Conservation (phyloP, 129 eudicot genomes). For the Flaveria linearis region DNA sequence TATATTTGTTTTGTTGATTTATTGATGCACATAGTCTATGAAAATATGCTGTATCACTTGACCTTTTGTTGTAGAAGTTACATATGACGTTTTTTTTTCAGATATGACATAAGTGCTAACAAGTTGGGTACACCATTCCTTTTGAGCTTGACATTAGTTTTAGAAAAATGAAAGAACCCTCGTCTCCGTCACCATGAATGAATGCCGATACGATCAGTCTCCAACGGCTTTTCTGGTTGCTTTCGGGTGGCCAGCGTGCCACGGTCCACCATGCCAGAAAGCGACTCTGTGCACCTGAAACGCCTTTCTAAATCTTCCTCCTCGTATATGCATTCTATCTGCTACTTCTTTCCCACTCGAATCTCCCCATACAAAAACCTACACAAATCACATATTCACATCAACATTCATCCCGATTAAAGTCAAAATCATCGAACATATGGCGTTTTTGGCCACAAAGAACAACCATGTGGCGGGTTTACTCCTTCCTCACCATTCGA, state of each 20-base stretch:
- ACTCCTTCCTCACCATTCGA: too few relatives aligned
- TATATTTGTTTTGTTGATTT: too few relatives aligned
- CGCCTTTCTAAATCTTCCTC: slow-evolving; percentile 37
- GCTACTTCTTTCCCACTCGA: not conserved
- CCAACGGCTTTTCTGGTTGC: slow-evolving; percentile 13
- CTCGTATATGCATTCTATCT: slow-evolving; percentile 26
- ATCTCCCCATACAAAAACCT: slow-evolving; percentile 27
- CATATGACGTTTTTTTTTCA: too few relatives aligned
- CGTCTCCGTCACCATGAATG: not conserved
- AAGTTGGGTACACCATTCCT: too few relatives aligned
- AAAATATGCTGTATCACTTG: too few relatives aligned
- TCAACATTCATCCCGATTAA: not conserved
- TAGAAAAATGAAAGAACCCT: not conserved
- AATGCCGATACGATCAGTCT: not conserved
- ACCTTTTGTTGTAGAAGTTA: too few relatives aligned
- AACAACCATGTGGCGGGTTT: too few relatives aligned
- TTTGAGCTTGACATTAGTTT: not conserved
- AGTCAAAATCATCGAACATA: too few relatives aligned
- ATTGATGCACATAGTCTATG: too few relatives aligned
- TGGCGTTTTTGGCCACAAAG: too few relatives aligned
- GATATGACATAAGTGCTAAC: too few relatives aligned
- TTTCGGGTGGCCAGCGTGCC: slow-evolving; percentile 24
- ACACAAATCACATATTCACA: not conserved
- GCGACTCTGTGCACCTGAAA: slow-evolving; percentile 38
- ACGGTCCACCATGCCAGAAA: slow-evolving; percentile 30